Conservation (phyloP, 2,329 filamentous ascomycete species). For the Fusarium subtropicale region DNA sequence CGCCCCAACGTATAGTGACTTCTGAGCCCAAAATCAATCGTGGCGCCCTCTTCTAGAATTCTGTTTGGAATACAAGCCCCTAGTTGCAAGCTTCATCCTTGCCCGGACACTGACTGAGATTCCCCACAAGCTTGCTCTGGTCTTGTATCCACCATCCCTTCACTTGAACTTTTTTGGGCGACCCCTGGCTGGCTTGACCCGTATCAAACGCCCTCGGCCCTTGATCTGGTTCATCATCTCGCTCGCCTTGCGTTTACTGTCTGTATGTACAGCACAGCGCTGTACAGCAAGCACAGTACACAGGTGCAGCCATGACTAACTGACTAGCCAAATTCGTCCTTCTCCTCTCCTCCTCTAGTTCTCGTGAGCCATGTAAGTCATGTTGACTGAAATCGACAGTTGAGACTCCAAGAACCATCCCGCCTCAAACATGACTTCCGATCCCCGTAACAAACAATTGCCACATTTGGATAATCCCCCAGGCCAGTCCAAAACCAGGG, state of each 20-base stretch:
- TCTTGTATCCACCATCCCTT: slow-evolving; percentile 38
- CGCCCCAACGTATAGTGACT: slow-evolving; percentile 22
- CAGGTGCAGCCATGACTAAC: neutral
- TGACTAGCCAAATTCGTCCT: neutral
- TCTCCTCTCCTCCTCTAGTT: slow-evolving; percentile 3
- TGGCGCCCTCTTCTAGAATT: slow-evolving; percentile 47
- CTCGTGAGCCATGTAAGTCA: slow-evolving; percentile 11
- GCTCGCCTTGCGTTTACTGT: slow-evolving; percentile 37
- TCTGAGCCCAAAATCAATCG: slow-evolving; percentile 27
- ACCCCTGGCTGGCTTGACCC: slow-evolving; percentile 38
- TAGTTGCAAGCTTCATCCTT: slow-evolving; percentile 36
- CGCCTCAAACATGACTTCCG: slow-evolving; percentile 28
- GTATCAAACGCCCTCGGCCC: slow-evolving; percentile 42
- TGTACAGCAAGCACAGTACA: slow-evolving; percentile 4
- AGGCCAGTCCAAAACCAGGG: slow-evolving; percentile 16
- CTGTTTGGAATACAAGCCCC: slow-evolving; percentile 44
- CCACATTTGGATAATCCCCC: slow-evolving; percentile 24
- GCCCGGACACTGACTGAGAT: slow-evolving; percentile 34
- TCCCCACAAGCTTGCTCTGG: slow-evolving; percentile 41
- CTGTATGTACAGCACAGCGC: slow-evolving; percentile 1
- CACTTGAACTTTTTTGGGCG: slow-evolving; percentile 8
- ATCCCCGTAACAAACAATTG: slow-evolving; percentile 26
- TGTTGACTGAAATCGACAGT: neutral
- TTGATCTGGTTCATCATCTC: slow-evolving; percentile 45
- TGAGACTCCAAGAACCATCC: slow-evolving; percentile 2